A percentile compares a stretch with the other conserved stretches of the same genome.
These are phyloP conservation scores for Malassezia sympodialis DNA, from an alignment of 1,284 basidiomycete species.

Conservation along the genomic window DNA sequence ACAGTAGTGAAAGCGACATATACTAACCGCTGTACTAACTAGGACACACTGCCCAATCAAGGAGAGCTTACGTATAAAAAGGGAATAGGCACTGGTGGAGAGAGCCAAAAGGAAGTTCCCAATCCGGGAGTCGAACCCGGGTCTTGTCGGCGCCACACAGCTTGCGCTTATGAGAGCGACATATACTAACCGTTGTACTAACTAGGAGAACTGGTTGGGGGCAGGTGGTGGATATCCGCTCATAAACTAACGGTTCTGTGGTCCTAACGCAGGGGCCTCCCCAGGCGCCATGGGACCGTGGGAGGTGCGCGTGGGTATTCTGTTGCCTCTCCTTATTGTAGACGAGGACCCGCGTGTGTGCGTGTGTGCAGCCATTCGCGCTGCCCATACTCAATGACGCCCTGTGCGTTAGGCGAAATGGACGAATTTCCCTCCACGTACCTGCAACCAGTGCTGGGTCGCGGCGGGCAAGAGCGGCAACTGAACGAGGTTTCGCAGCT, in stretches of 20 bases:
- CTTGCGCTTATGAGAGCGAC: slow-evolving; percentile 17
- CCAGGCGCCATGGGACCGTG: too few relatives aligned
- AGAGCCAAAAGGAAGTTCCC: slow-evolving; percentile 16
- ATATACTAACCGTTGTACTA: slow-evolving; percentile 24
- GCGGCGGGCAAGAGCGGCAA: not conserved
- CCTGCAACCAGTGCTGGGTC: slow-evolving; percentile 4
- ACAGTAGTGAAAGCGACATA: slow-evolving; percentile 19
- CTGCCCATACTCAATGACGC: slow-evolving; percentile 1
- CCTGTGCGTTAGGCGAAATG: slow-evolving; percentile 1
- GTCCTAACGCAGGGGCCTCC: too few relatives aligned
- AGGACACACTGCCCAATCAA: slow-evolving; percentile 1
- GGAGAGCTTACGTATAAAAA: not conserved
- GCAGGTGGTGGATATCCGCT: not conserved
- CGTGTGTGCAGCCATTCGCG: not conserved
- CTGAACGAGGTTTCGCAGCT: not conserved
- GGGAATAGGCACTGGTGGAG: not conserved
- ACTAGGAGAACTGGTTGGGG: slow-evolving; percentile 15
- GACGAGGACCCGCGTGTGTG: not conserved
- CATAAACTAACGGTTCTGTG: not conserved
- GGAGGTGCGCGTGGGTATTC: too few relatives aligned
- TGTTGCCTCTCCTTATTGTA: not conserved
- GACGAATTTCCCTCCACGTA: slow-evolving; percentile 4
- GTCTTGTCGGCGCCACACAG: slow-evolving; percentile 22
- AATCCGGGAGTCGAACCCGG: slow-evolving; percentile 24
- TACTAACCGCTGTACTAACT: slow-evolving; percentile 24